Evolutionary conservation across 1,284 basidiomycete species (phyloP), one percentile per base, ranked within the genome.

Genomic region (Malassezia arunalokei): DNA sequence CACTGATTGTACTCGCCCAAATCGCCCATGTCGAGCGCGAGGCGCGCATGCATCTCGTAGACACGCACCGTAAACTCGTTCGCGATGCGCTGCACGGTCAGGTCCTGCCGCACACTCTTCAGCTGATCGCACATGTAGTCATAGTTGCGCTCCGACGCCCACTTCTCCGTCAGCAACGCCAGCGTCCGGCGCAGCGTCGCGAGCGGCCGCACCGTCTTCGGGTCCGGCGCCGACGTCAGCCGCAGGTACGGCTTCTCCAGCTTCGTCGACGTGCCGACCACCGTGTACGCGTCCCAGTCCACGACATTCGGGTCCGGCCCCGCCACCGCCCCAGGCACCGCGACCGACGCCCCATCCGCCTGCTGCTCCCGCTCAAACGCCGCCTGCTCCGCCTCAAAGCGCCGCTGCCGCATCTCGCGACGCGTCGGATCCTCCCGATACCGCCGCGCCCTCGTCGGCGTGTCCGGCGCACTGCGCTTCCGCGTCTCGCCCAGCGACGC

Each of bases 1-100:
- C 94, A 99, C 75, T 92, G 87, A 74, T 96, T 98, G 74, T 94
- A 98, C 80, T 99, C 94, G 65, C 94, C 90, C 78, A 98, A 85
- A 73, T 99, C 94, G 70, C 81, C 83, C 89, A 84, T 86, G 79
- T 94, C 89, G 27, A 95, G 77, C 40, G 94, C 94, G 77, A 98
- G 94, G 28, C 94, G 83, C 24, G 89, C 94, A 76, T 98, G 94
- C 42, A 91, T 94, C 75, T 99, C 94, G 73, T 99, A 99, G 9
- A 96, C 92, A 74, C 85, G 81, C 32, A 92, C 90, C 0, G 94
- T 96, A 68, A 99, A 96, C 50, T 94, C 87, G 66, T 95, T 98
- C 78, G 95, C 95, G 73, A 99, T 95, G 32, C 92, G 83, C 78
- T 99, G 94, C n/a, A 98, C 92, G 58, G 90, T 96, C 57, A 99